phyloP scores from a whole-genome alignment of 306 rosid species.

The Castanea mollissima region DNA sequence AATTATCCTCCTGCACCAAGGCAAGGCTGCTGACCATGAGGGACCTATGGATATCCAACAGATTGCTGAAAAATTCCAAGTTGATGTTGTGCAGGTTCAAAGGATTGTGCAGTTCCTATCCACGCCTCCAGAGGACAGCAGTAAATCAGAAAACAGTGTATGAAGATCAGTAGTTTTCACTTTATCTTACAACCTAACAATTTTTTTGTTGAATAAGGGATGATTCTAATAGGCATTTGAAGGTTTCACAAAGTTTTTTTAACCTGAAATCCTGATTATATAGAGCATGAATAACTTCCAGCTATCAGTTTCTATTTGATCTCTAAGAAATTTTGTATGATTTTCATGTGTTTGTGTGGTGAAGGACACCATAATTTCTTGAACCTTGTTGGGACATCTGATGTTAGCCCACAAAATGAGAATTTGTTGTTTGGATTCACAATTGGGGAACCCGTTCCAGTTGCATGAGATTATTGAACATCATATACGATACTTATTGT shows the following conservation, averaged over 20 bases:
- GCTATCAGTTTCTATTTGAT: not conserved
- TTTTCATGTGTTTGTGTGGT: not conserved
- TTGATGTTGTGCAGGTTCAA: constrained; percentile 53
- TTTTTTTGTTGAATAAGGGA: constrained; percentile 23
- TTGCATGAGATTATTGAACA: not conserved
- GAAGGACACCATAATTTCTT: not conserved
- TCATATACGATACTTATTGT: not conserved
- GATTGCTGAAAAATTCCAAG: constrained; percentile 60
- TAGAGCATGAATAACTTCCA: not conserved
- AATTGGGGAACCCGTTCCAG: not conserved
- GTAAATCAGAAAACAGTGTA: constrained; percentile 30
- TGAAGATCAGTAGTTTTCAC: constrained; percentile 11
- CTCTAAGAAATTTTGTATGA: constrained; percentile 10
- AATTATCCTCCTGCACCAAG: constrained; percentile 62
- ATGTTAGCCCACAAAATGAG: not conserved
- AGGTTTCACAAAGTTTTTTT: constrained; percentile 12
- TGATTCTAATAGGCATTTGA: constrained; percentile 10
- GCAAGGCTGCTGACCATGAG: constrained; percentile 75
- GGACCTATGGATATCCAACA: constrained; percentile 65
- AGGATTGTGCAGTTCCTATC: constrained; percentile 66
- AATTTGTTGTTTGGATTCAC: not conserved
- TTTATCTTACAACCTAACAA: constrained; percentile 11
- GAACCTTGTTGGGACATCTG: not conserved
- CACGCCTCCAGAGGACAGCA: constrained; percentile 63
- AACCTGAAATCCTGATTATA: not conserved